Base-by-base conservation (phyloP, 306 rosid species). In the Betula pendula region DNA sequence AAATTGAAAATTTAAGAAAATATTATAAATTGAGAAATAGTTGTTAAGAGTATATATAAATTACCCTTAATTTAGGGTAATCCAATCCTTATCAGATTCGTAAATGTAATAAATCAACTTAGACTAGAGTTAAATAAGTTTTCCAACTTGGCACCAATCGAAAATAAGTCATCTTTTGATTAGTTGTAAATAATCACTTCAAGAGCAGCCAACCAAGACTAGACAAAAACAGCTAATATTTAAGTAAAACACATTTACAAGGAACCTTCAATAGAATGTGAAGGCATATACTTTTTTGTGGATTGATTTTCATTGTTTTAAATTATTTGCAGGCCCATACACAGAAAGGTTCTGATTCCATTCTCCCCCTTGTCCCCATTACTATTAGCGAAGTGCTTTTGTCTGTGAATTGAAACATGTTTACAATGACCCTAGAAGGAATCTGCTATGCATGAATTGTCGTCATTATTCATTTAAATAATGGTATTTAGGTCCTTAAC, bases 201-300 rank as follows among this genome's bases (percentile, higher is more conserved):
- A 6, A 71, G 27, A 0, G 45, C 20, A 66, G 48, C 43, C 49
- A 40, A 45, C 11, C 13, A 3, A 48, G 83, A 84, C 53, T 56
- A 55, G 80, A 81, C 55, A 16, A 73, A 3, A 33, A 4, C 76
- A 76, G 15, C 12, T 6, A 7, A 53, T 33, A 31, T 77, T 68
- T 8, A 56, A 75, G 55, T 50, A 40, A 22, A 67, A 63, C 16
- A 60, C 77, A 62, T 81, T 67, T 22, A 27, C 66, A 31, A 81
- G 86, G 81, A 81, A 87, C 85, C 75, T 43, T 50, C 12, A 82
- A 85, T 87, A 87, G 82, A 84, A 56, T 52, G 85, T 50, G 75
- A 87, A 80, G 74, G 82, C 84, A 48, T 24, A 47, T 29, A 29
- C 82, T 84, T 84, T 80, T 75, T 2, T 33, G 29, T 16, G 60